Base-by-base conservation (phyloP, 495 filamentous ascomycete species). In the Hyaloscypha hepaticicola region DNA sequence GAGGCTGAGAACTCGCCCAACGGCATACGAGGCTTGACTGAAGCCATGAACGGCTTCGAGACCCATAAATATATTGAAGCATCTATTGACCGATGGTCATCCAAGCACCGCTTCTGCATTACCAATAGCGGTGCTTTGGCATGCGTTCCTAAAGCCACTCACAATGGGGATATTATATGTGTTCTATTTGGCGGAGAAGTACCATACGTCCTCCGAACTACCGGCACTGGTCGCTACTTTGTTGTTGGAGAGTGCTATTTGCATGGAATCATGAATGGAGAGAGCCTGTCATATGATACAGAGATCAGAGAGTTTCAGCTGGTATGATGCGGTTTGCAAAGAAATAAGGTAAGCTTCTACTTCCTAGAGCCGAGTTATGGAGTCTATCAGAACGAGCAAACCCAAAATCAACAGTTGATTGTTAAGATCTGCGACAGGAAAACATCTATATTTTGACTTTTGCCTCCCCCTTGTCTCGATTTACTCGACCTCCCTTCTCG, bases 121-220 rank as follows among this genome's bases (percentile, higher is more conserved):
- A 64, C 61, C 19, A 1, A 3, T 3, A 53, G 14, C 52, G 55
- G 62, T 45, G 11, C 28, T 12, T 22, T 65, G 24, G 62, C 31
- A 51, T 64, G 31, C 48, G 34, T 65, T 1, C 62, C 62, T 8
- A 24, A 29, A 22, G 16, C 1, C 8, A 53, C 66, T 0, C 33
- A 26, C 48, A 53, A 48, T 14, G 70, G 72, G 5, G 70, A 74
- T 60, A n/a, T 67, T 8, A 55, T 74, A 31, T 72, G 69, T 49
- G 60, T 72, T 12, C 58, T 74, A 28, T 60, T 64, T 58, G 72
- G 72, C 24, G 70, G 70, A 11, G 69, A 72, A 38, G 66, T 74
- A 4, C 72, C 70, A 22, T 74, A 69, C 31, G 22, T 74, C 9
- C 12, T 72, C 24, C 55, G 72, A 24, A 63, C 66, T 2, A 22